These are phyloP conservation scores for Nicotiana otophora DNA, from an alignment of 257 asterid genomes.

Conservation along the genomic window DNA sequence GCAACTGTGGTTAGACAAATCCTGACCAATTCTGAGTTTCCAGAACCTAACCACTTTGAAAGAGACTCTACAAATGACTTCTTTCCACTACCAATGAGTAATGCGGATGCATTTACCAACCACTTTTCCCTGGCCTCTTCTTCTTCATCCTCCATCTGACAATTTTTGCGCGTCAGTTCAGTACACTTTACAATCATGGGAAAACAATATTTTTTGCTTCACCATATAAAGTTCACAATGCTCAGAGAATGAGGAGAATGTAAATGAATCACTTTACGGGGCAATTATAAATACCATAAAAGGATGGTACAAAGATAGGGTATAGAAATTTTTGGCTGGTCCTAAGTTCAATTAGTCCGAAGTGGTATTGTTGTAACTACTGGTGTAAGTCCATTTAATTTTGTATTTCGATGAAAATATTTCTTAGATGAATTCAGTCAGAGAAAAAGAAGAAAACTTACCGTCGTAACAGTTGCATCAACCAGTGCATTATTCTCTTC, in stretches of 20 bases:
- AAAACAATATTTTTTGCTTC: not conserved
- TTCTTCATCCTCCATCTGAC: slow-evolving; percentile 42
- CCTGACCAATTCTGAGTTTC: slow-evolving; percentile 42
- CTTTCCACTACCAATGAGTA: slow-evolving; percentile 53
- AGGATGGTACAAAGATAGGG: not conserved
- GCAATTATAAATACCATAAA: not conserved
- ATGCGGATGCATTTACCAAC: slow-evolving; percentile 43
- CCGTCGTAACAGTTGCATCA: slow-evolving; percentile 28
- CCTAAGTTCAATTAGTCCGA: not conserved
- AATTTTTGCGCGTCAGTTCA: not conserved
- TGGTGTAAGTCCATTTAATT: not conserved
- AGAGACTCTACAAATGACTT: slow-evolving; percentile 50
- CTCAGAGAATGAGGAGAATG: not conserved
- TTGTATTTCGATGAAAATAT: not conserved
- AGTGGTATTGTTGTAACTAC: not conserved
- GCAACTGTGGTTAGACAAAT: slow-evolving; percentile 65
- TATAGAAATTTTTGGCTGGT: not conserved
- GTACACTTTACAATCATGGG: slow-evolving; percentile 7
- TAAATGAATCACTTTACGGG: too few species aligned
- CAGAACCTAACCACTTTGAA: slow-evolving; percentile 51
- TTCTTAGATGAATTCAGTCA: not conserved
- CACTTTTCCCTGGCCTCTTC: slow-evolving; percentile 54
- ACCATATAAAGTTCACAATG: not conserved
- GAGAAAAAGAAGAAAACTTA: slow-evolving; percentile 15
- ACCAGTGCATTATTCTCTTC: slow-evolving; percentile 19